These are phyloP conservation scores for Naganishia liquefaciens DNA, from an alignment of 1,284 basidiomycete genomes.

Conservation along the genomic window DNA sequence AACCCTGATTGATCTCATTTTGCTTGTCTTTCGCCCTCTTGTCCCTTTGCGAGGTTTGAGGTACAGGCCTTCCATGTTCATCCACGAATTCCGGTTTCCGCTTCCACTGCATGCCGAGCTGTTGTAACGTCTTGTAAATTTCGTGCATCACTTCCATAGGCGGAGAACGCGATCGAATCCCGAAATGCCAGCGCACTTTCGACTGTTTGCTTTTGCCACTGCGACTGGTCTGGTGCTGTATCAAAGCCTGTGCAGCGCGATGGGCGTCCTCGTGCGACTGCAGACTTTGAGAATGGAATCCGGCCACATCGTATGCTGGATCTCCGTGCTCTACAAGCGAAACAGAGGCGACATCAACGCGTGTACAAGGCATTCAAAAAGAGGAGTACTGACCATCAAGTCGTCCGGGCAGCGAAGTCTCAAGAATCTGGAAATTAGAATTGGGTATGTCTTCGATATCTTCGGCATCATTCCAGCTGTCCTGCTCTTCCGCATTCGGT, in stretches of 20 bases:
- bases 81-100: slow-evolving; percentile 63
- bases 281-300: slow-evolving; percentile 34
- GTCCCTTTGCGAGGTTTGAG: slow-evolving; percentile 45
- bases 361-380: not conserved
- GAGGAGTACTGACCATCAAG: slow-evolving; percentile 39
- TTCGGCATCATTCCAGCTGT: slow-evolving; percentile 61
- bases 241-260: slow-evolving; percentile 47
- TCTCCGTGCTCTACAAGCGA: slow-evolving; percentile 31
- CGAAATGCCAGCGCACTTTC: slow-evolving; percentile 91
- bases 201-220: slow-evolving; percentile 44
- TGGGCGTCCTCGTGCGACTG: slow-evolving; percentile 46
- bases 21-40: slow-evolving; percentile 51
- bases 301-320: slow-evolving; percentile 30
- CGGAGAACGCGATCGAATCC: slow-evolving; percentile 88
- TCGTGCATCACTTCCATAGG: slow-evolving; percentile 99
- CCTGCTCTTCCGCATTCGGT: slow-evolving; percentile 55
- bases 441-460: slow-evolving; percentile 63
- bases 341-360: not conserved
- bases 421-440: slow-evolving; percentile 74
- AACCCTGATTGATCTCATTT: slow-evolving; percentile 58
- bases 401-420: slow-evolving; percentile 70
- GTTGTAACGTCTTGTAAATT: slow-evolving; percentile 89
- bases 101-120: slow-evolving; percentile 94
- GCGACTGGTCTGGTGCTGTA: slow-evolving; percentile 22
- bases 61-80: slow-evolving; percentile 61